These are phyloP conservation scores for Plicaturopsis crispa DNA, from an alignment of 768 basidiomycete genomes.

Conservation along the genomic window DNA sequence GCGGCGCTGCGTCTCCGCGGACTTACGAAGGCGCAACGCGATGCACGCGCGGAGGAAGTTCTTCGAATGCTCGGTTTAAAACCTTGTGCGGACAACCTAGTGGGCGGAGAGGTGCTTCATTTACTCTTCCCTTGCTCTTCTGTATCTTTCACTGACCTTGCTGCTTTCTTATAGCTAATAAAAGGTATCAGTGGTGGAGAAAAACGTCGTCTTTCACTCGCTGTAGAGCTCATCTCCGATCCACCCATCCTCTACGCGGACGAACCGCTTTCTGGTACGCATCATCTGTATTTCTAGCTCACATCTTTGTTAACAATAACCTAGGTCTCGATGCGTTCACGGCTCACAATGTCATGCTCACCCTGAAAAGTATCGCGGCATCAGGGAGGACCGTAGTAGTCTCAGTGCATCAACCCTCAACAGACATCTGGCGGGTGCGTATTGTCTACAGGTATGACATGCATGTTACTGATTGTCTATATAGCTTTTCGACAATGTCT, in stretches of 20 bases:
- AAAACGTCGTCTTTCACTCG: conserved; percentile 36
- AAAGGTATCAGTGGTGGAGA: conserved; percentile 43
- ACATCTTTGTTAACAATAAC: neutral
- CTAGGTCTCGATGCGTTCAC: conserved; percentile 35
- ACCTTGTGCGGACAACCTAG: conserved; percentile 36
- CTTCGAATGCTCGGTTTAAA: conserved; percentile 35
- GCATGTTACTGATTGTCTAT: no score
- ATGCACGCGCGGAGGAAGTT: conserved; percentile 37
- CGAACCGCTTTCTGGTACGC: conserved; percentile 10
- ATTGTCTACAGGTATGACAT: no score
- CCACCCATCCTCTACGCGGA: conserved; percentile 30
- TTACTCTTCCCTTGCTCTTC: neutral
- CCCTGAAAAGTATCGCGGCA: conserved; percentile 28
- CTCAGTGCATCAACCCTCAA: conserved; percentile 22
- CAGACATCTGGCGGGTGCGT: no score
- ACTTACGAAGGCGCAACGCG: conserved; percentile 23
- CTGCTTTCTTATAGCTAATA: no score
- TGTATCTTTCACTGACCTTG: neutral
- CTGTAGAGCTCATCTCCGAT: conserved; percentile 32
- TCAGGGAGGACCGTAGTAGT: conserved; percentile 33
- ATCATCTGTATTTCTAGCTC: conserved; percentile 11
- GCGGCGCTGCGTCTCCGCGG: conserved; percentile 35
- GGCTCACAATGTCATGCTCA: conserved; percentile 36
- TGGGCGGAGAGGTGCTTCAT: conserved; percentile 30
- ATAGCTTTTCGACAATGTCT: conserved; percentile 14